These are phyloP conservation scores for Helotiales sp. DNA, from an alignment of 2,329 filamentous ascomycete species.

Conservation along the genomic window DNA sequence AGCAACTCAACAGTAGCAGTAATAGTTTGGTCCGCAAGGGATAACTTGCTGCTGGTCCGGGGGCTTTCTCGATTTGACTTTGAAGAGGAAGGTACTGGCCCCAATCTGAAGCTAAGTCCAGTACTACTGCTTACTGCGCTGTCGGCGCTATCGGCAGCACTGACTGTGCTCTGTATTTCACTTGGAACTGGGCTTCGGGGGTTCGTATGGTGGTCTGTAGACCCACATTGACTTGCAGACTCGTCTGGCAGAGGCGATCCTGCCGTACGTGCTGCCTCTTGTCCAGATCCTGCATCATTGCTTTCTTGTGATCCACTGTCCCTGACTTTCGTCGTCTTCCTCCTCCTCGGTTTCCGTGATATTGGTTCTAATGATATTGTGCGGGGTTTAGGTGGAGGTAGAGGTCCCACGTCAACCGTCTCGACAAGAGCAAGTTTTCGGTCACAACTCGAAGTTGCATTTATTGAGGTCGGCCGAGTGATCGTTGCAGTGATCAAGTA, in stretches of 20 bases:
- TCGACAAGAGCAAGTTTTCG: constrained; percentile 78
- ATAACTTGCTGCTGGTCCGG: constrained; percentile 48
- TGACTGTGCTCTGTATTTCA: constrained; percentile 67
- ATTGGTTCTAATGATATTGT: constrained; percentile 88
- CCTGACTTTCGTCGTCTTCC: constrained; percentile 26
- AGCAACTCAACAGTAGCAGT: constrained; percentile 82
- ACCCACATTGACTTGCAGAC: constrained; percentile 35
- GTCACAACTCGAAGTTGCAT: constrained; percentile 77
- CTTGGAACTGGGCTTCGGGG: constrained; percentile 48
- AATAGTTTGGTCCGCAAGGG: constrained; percentile 73
- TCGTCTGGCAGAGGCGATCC: constrained; percentile 33
- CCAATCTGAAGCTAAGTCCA: constrained; percentile 45
- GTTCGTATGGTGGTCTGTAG: constrained; percentile 41
- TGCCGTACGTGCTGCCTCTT: constrained; percentile 20
- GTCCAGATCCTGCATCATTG: constrained; percentile 26
- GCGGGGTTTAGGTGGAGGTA: constrained; percentile 73
- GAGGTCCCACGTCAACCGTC: constrained; percentile 77
- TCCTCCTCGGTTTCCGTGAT: constrained; percentile 64
- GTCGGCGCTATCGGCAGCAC: constrained; percentile 69
- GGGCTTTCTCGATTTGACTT: constrained; percentile 48
- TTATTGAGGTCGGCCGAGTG: constrained; percentile 84
- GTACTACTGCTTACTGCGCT: constrained; percentile 48
- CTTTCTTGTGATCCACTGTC: constrained; percentile 21
- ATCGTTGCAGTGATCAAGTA: constrained; percentile 90
- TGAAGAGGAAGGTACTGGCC: constrained; percentile 37